Conservation (phyloP, 331 rosid species). For the Quercus phellos region DNA sequence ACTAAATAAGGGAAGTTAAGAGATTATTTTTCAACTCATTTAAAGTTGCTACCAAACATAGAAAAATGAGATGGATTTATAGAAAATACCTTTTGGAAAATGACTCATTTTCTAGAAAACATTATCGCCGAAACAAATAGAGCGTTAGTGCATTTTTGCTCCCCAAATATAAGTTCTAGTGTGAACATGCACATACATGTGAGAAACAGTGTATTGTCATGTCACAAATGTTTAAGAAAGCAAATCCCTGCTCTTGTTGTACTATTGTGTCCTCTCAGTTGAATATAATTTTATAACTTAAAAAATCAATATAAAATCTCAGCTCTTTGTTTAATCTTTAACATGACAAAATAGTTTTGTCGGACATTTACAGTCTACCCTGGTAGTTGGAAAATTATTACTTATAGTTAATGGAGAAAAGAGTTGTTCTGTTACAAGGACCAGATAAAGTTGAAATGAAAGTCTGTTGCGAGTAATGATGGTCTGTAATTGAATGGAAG, state of each 20-base stretch:
- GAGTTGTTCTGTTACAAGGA: neutral
- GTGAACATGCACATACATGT: neutral
- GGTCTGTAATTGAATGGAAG: neutral
- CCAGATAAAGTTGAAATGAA: neutral
- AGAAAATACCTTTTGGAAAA: no score
- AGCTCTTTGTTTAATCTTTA: neutral
- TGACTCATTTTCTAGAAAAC: no score
- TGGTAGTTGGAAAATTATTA: neutral
- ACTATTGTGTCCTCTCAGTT: no score
- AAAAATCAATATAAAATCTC: neutral
- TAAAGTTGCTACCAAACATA: no score
- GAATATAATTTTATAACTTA: no score
- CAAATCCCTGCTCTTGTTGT: neutral
- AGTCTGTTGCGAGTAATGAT: neutral
- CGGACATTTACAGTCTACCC: no score
- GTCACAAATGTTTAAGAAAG: neutral
- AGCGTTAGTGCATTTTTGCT: neutral
- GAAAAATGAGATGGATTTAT: no score
- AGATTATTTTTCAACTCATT: no score
- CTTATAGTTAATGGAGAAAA: neutral
- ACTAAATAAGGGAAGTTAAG: no score
- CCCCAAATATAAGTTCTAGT: neutral
- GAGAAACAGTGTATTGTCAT: neutral
- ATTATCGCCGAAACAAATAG: no score
- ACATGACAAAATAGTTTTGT: neutral